Evolutionary conservation across 192 early-diverging fungal genomes (phyloP), one percentile per base, ranked within the genome.

Genomic region (Fimicolochytrium jonesii): DNA sequence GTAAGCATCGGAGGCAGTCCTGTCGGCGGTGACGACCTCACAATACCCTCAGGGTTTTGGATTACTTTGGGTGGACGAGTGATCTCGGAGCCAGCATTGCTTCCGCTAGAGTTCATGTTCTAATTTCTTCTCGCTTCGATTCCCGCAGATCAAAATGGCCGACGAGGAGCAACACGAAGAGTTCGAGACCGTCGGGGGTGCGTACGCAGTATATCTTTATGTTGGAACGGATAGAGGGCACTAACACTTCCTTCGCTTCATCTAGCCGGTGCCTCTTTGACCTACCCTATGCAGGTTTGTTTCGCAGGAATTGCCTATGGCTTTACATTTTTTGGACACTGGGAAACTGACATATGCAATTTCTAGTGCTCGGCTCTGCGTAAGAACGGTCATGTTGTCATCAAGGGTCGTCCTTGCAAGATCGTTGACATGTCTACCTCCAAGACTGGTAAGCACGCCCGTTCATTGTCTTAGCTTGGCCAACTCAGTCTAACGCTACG

Each of bases 381-480:
- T 76, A 99, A 97, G 88, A 90, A 89, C 86, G 97, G 95, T 17
- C 85, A 88, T 82, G 97, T 99, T 67, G 86, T 93, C 61, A 90
- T 99, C 74, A 99, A 98, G 87, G 92, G 92, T 59, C 91, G 93
- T 57, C 97, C 97, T 73, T 99, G 97, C 88, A 99, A 98, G 90
- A 96, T 99, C 54, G 86, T 95, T 48, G 94, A 97, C 74, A 98
- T 99, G 92, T 94, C 94, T 54, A 99, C 97, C 79, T 98, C 95
- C 81, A 99, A 99, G 90, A 99, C 97, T 68, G 97, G 97, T 73
- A 99, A 99, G 93, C 97, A 99, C 91, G 97, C 95, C 58, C 97
- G n/a, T n/a, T n/a, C n/a, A n/a, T n/a, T n/a, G n/a, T n/a, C n/a
- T n/a, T n/a, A n/a, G n/a, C n/a, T 11, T 55, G 25, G 15, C 32